Base-by-base conservation (phyloP, 1,139 yeast species). In the Casaregolazyma suthepensis region DNA sequence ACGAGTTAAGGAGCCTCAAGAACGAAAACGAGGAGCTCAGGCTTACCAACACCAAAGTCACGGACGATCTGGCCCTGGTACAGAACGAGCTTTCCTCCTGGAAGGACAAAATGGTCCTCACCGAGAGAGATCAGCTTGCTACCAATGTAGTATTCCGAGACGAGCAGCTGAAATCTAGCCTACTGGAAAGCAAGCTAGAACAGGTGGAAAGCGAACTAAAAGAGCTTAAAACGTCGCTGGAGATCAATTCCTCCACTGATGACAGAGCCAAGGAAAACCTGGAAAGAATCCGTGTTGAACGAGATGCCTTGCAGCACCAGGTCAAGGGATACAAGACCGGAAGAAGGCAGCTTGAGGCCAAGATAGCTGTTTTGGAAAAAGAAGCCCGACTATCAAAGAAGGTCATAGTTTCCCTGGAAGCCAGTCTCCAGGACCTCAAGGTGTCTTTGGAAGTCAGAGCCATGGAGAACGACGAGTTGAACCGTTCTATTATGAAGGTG, bases 381-480 rank as follows among this genome's bases (percentile, higher is more conserved):
- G 70, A 62, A 22, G 58, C 59, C 37, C 62, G 69, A 26, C 59
- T 67, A 4, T 56, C 61, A 15, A 60, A 58, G 43, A 56, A 64
- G 35, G 51, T 60, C 10, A 58, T 63, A 37, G 56, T 63, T 3
- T 64, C 65, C 5, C 61, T 69, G 29, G 69, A 66, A 45, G 60
- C 69, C 2, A 58, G 63, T 12, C 54, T 69, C 29, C 70, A 67
- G 50, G 74, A 70, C 48, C 60, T 68, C 49, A 69, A 70, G 55
- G 61, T 70, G 43, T 62, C 72, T 2, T 57, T 70, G 12, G 73
- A 70, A 54, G 72, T 70, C 50, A 65, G 66, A 56, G 68, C 68
- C 12, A 66, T 70, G 65, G 73, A 70, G 52, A 70, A 68, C 56
- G 72, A 70, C 52, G 71, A 67, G 51, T 61, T 68, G 29, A 62